phyloP scores from a whole-genome alignment of 805 yeast genomes.

The Candida montana region DNA sequence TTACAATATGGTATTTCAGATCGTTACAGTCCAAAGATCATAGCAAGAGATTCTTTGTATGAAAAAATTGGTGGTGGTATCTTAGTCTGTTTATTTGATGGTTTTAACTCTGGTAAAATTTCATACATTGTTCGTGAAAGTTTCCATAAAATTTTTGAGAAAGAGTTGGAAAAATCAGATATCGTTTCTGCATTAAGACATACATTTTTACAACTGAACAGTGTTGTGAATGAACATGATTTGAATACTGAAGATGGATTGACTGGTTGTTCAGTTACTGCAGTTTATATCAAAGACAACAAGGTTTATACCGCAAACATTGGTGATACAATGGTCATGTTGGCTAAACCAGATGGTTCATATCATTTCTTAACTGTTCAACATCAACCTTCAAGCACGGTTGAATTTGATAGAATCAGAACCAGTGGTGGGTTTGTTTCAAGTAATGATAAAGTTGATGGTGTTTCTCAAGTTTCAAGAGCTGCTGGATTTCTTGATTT shows the following conservation, averaged over 20 bases:
- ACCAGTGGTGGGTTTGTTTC: constrained; percentile 89
- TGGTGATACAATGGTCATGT: constrained; percentile 83
- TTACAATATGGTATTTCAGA: constrained; percentile 92
- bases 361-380: constrained; percentile 63
- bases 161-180: constrained; percentile 51
- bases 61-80: constrained; percentile 83
- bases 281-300: constrained; percentile 69
- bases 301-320: constrained; percentile 76
- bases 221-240: constrained; percentile 56
- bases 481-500: constrained; percentile 88
- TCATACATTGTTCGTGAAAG: constrained; percentile 69
- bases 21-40: constrained; percentile 64
- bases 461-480: constrained; percentile 75
- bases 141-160: constrained; percentile 61
- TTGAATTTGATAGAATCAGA: constrained; percentile 80
- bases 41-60: constrained; percentile 78
- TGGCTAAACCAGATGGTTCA: constrained; percentile 79
- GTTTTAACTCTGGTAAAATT: constrained; percentile 60
- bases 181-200: constrained; percentile 75
- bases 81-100: constrained; percentile 80
- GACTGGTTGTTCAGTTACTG: constrained; percentile 83
- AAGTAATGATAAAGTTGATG: constrained; percentile 80
- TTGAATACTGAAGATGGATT: constrained; percentile 61
- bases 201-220: constrained; percentile 73
- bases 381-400: constrained; percentile 78